phyloP scores from a whole-genome alignment of 768 basidiomycete species.

The Pisolithus orientalis region DNA sequence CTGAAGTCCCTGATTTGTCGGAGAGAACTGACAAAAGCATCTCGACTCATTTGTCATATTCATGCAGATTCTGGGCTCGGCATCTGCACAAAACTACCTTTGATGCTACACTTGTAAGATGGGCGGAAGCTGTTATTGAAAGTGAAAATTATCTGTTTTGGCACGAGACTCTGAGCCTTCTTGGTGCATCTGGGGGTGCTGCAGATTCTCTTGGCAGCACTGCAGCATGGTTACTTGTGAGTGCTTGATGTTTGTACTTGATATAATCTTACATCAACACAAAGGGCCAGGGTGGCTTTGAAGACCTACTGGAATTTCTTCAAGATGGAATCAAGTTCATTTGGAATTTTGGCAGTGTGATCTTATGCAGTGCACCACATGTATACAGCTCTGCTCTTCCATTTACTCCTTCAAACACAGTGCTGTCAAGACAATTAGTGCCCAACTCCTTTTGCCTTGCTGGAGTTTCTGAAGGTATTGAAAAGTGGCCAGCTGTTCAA shows the following conservation, averaged over 20 bases:
- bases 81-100: no score
- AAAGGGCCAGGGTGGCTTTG: no score
- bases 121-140: not conserved
- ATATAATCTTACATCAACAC: no score
- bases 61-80: not conserved
- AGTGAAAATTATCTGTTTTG: not conserved
- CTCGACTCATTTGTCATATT: not conserved
- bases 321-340: slow-evolving; percentile 9
- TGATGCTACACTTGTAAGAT: not conserved
- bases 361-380: slow-evolving; percentile 15
- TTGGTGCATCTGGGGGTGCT: not conserved
- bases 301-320: not conserved
- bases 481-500: not conserved
- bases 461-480: not conserved
- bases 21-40: not conserved
- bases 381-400: slow-evolving; percentile 20
- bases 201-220: not conserved
- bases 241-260: not conserved
- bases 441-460: not conserved
- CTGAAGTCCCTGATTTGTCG: not conserved
- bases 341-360: slow-evolving; percentile 4
- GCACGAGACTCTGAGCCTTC: not conserved
- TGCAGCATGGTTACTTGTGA: not conserved
- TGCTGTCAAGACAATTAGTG: not conserved
- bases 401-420: slow-evolving; percentile 19